Conservation (phyloP, 495 filamentous ascomycete species). For the Xanthoparmelia taractica region DNA sequence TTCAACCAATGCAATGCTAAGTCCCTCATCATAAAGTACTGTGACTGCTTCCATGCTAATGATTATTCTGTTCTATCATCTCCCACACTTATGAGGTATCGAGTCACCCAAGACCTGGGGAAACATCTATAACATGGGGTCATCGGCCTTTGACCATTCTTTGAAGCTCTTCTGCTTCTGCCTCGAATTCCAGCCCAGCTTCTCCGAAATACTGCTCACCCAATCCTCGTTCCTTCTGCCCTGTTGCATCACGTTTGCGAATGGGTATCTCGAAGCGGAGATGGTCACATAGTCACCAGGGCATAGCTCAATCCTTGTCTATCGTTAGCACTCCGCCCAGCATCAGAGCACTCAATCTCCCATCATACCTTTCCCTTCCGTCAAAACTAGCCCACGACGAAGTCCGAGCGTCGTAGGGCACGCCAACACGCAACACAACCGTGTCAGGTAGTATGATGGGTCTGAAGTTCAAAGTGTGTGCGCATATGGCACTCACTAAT, state of each 20-base stretch:
- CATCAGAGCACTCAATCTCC: neutral
- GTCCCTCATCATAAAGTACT: no score
- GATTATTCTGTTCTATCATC: neutral
- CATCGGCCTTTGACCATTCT: conserved; percentile 22
- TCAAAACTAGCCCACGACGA: conserved; percentile 96
- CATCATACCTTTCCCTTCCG: conserved; percentile 64
- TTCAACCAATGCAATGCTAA: no score
- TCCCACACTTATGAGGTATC: neutral
- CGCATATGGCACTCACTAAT: conserved; percentile 89
- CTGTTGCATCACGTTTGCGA: conserved; percentile 76
- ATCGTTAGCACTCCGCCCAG: conserved; percentile 11
- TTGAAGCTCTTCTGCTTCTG: conserved; percentile 60
- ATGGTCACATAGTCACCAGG: conserved; percentile 96
- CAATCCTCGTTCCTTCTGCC: conserved; percentile 77
- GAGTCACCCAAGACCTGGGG: neutral
- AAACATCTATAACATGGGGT: neutral
- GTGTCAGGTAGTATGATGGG: conserved; percentile 94
- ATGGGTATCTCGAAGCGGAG: conserved; percentile 84
- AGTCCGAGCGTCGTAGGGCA: conserved; percentile 84
- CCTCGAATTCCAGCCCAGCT: conserved; percentile 88
- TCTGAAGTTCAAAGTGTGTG: conserved; percentile 90
- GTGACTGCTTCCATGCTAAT: neutral
- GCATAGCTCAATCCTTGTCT: conserved; percentile 61
- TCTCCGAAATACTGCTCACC: conserved; percentile 84
- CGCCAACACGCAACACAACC: conserved; percentile 81